These are phyloP conservation scores for Neurospora terricola DNA, from an alignment of 495 filamentous ascomycete species.

Conservation along the genomic window DNA sequence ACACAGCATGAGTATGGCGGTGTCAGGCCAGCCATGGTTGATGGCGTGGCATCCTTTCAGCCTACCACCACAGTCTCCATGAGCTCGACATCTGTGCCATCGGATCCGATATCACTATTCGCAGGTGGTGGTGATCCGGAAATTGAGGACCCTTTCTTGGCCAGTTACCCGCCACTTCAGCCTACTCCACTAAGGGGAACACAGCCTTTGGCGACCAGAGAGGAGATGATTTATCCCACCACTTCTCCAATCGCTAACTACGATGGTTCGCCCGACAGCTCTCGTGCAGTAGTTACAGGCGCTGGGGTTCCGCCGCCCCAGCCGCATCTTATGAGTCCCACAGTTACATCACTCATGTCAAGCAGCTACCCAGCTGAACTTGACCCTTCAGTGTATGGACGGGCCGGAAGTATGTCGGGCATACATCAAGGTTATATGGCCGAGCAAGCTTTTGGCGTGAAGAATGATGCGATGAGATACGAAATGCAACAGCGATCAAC, in stretches of 20 bases:
- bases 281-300: neutral
- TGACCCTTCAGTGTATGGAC: constrained; percentile 5
- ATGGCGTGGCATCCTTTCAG: constrained; percentile 17
- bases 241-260: constrained; percentile 18
- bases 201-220: constrained; percentile 27
- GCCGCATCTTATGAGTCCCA: constrained; percentile 1
- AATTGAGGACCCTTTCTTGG: constrained; percentile 25
- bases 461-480: constrained; percentile 6
- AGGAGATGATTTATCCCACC: constrained; percentile 38
- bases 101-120: constrained; percentile 19
- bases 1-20: constrained; percentile 23
- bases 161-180: constrained; percentile 31
- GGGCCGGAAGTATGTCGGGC: neutral
- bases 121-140: constrained; percentile 22
- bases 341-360: constrained; percentile 3
- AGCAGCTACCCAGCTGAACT: constrained; percentile 2
- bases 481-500: constrained; percentile 4
- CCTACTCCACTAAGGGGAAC: constrained; percentile 24
- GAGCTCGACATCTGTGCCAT: constrained; percentile 6
- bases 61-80: constrained; percentile 15
- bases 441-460: constrained; percentile 4
- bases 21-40: constrained; percentile 19
- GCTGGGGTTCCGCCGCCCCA: constrained; percentile 4
- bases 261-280: constrained; percentile 7
- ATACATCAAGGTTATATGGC: constrained; percentile 4